phyloP scores from a whole-genome alignment of 1,139 yeast genomes.

The Hyphopichia pseudoburtonii region DNA sequence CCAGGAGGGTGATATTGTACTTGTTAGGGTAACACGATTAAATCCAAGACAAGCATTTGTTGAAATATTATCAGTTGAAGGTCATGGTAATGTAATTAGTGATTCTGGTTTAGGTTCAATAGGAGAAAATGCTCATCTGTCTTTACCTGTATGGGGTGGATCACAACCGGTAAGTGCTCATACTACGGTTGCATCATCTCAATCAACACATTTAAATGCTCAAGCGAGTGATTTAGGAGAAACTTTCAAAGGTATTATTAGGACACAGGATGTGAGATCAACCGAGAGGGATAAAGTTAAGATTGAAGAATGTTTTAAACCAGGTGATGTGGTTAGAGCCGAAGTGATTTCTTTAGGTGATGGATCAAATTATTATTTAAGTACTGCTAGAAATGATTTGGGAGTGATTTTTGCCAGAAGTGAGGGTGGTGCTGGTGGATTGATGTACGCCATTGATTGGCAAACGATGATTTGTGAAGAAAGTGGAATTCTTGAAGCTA shows the following conservation, averaged over 20 bases:
- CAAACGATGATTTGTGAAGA: constrained; percentile 82
- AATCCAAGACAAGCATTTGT: constrained; percentile 71
- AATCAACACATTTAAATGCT: constrained; percentile 32
- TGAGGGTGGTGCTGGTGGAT: constrained; percentile 67
- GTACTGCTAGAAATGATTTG: constrained; percentile 86
- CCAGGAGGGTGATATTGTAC: constrained; percentile 78
- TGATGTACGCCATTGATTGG: constrained; percentile 94
- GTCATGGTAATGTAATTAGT: constrained; percentile 53
- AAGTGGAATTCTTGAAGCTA: constrained; percentile 71
- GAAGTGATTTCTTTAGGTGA: constrained; percentile 85
- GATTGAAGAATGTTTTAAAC: constrained; percentile 74
- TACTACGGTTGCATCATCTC: constrained; percentile 47
- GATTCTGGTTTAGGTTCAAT: constrained; percentile 71
- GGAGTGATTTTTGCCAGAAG: constrained; percentile 90
- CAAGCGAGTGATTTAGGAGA: constrained; percentile 76
- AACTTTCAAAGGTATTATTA: constrained; percentile 83
- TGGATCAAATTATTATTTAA: constrained; percentile 83
- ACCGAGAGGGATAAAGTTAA: constrained; percentile 89
- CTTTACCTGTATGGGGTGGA: constrained; percentile 54
- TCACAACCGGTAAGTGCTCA: constrained; percentile 44
- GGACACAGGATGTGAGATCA: constrained; percentile 86
- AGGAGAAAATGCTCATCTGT: constrained; percentile 47
- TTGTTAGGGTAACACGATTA: constrained; percentile 72
- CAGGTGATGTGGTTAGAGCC: constrained; percentile 93
- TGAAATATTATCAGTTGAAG: constrained; percentile 81